phyloP scores from a whole-genome alignment of 371 early-diverging fungal species.

The Apophysomyces ossiformis region DNA sequence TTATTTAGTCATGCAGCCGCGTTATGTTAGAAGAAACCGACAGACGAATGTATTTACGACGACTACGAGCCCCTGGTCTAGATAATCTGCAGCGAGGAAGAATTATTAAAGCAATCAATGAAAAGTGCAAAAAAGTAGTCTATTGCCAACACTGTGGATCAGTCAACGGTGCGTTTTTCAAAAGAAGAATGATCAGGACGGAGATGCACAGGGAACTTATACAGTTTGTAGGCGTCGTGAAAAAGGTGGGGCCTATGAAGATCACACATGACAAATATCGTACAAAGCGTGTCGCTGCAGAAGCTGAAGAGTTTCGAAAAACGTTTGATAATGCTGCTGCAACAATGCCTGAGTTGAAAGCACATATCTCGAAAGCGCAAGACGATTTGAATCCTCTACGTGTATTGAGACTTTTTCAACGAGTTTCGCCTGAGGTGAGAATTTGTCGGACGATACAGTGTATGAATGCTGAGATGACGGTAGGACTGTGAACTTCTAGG shows the following conservation, averaged over 20 bases:
- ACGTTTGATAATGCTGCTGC: constrained; percentile 77
- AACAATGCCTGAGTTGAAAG: constrained; percentile 76
- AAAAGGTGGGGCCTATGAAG: constrained; percentile 96
- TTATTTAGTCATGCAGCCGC: constrained; percentile 76
- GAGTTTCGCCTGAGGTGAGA: constrained; percentile 80
- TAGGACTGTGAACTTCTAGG: constrained; percentile 96
- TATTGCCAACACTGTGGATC: constrained; percentile 89
- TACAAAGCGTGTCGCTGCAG: constrained; percentile 75
- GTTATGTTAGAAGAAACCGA: constrained; percentile 88
- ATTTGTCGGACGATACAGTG: neutral
- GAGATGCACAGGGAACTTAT: neutral
- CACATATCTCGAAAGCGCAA: constrained; percentile 82
- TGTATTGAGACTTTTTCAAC: constrained; percentile 87
- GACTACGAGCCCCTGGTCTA: constrained; percentile 78
- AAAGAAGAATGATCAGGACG: constrained; percentile 13
- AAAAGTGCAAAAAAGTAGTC: constrained; percentile 87
- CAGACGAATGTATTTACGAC: constrained; percentile 70
- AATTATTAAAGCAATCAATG: constrained; percentile 85
- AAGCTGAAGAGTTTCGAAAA: constrained; percentile 73
- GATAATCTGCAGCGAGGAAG: constrained; percentile 82
- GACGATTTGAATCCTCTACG: constrained; percentile 96
- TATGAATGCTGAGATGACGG: neutral
- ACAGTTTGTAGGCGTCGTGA: constrained; percentile 70
- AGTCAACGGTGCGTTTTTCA: constrained; percentile 69
- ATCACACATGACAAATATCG: constrained; percentile 96